phyloP scores from a whole-genome alignment of 208 protist genomes.

The Wallacemonas collosoma region DNA sequence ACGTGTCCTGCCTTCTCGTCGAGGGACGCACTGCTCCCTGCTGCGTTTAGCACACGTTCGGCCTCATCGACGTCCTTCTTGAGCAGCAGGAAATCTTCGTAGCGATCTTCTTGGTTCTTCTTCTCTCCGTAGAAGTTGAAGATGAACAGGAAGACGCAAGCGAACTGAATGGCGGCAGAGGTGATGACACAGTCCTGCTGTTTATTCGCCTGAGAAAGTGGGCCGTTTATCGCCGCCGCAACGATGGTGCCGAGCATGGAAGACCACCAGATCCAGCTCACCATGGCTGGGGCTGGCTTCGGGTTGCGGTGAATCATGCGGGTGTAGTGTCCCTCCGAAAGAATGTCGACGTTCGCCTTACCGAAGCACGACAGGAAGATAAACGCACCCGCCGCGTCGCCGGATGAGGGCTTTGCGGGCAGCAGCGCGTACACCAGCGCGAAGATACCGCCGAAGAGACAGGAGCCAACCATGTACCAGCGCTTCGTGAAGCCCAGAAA shows the following conservation, averaged over 20 bases:
- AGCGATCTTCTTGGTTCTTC: conserved; percentile 26
- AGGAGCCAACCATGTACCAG: conserved; percentile 42
- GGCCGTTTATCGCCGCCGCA: conserved; percentile 34
- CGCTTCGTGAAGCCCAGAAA: conserved; percentile 53
- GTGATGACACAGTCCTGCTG: conserved; percentile 35
- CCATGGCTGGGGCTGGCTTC: conserved; percentile 24
- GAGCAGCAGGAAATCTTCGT: conserved; percentile 25
- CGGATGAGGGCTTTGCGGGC: conserved; percentile 28
- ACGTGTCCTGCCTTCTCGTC: not conserved
- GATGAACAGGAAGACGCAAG: conserved; percentile 32
- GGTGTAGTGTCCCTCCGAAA: conserved; percentile 51
- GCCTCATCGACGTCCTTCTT: conserved; percentile 8
- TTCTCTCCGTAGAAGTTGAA: conserved; percentile 53
- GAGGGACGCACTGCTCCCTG: not conserved
- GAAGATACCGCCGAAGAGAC: conserved; percentile 26
- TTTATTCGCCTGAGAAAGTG: conserved; percentile 30
- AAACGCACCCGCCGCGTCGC: conserved; percentile 23
- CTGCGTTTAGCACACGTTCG: not conserved
- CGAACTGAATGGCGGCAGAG: conserved; percentile 26
- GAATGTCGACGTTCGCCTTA: conserved; percentile 46
- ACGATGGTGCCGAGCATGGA: conserved; percentile 33
- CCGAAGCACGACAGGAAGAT: conserved; percentile 40
- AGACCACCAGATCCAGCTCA: conserved; percentile 42
- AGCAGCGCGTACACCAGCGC: conserved; percentile 37
- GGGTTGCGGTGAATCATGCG: conserved; percentile 34